Evolutionary conservation across 2,329 filamentous ascomycete genomes (phyloP).

Genomic region (Phyllosticta capitalensis): DNA sequence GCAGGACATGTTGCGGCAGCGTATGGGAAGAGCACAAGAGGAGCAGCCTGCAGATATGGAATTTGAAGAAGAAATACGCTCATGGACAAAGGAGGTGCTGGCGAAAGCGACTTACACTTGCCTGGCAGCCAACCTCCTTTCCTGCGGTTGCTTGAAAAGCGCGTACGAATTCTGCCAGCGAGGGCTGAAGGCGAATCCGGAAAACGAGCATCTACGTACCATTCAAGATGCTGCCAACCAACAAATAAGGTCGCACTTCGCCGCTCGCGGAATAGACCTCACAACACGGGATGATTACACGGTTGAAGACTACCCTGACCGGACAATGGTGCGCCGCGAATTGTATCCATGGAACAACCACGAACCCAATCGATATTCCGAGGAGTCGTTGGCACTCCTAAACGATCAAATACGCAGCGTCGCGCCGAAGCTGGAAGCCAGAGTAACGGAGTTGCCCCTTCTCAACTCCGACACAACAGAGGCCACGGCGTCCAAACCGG

Average conservation of each 20-base stretch:
- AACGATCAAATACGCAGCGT: constrained; percentile 60
- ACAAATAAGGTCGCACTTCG: constrained; percentile 18
- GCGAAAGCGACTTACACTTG: constrained; percentile 21
- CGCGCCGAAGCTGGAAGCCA: constrained; percentile 74
- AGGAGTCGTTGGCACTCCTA: constrained; percentile 52
- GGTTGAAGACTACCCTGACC: constrained; percentile 54
- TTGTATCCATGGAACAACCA: constrained; percentile 55
- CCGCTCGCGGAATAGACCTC: constrained; percentile 16
- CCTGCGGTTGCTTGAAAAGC: constrained; percentile 57
- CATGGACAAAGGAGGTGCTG: constrained; percentile 17
- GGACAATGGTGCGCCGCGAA: constrained; percentile 57
- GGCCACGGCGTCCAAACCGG: constrained; percentile 41
- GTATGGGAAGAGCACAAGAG: background rate
- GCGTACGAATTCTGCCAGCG: constrained; percentile 56
- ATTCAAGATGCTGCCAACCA: constrained; percentile 43
- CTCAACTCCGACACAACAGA: constrained; percentile 30
- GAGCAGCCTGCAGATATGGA: background rate
- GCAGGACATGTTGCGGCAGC: background rate
- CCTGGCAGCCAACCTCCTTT: constrained; percentile 46
- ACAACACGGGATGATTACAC: constrained; percentile 36
- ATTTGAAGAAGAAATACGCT: constrained; percentile 11
- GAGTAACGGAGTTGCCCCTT: constrained; percentile 64
- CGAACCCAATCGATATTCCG: constrained; percentile 49
- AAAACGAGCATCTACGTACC: constrained; percentile 47
- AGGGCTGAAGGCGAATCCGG: constrained; percentile 47